Conservation (phyloP, 768 basidiomycete genomes). For the Termitomyces sp. region DNA sequence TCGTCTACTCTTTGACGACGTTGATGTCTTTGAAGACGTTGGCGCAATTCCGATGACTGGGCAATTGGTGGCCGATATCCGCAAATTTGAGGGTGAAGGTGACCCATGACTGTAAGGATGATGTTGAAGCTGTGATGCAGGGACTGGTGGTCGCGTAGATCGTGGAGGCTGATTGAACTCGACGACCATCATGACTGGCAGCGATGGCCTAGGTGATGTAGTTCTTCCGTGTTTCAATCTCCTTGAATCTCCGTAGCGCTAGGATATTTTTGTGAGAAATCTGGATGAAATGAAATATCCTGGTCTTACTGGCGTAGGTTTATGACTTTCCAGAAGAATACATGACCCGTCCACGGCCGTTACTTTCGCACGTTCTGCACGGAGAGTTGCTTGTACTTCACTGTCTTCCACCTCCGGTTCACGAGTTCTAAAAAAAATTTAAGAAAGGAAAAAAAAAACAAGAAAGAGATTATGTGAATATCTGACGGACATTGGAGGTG, state of each 20-base stretch:
- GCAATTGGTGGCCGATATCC: slow-evolving; percentile 14
- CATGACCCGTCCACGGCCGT: slow-evolving; percentile 36
- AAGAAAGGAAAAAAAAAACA: neutral
- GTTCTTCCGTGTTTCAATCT: neutral
- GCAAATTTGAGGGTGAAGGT: neutral
- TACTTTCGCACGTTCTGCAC: slow-evolving; percentile 33
- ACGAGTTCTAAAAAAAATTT: slow-evolving; percentile 31
- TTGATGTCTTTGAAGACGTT: neutral
- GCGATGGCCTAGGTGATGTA: neutral
- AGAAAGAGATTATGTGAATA: too few species aligned
- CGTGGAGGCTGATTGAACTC: slow-evolving; percentile 26
- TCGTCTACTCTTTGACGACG: slow-evolving; percentile 10
- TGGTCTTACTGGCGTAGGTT: slow-evolving; percentile 14
- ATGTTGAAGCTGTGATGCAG: slow-evolving; percentile 20
- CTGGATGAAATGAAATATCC: neutral
- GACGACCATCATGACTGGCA: slow-evolving; percentile 27
- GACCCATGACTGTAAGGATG: slow-evolving; percentile 30
- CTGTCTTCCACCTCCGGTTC: slow-evolving; percentile 51
- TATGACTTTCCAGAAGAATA: slow-evolving; percentile 22
- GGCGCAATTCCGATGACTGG: slow-evolving; percentile 19
- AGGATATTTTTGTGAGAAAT: neutral
- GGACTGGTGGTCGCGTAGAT: slow-evolving; percentile 39
- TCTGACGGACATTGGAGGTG: slow-evolving; percentile 32
- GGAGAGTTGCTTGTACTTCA: slow-evolving; percentile 36
- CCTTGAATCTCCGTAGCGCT: neutral